Percentiles rank a stretch among this genome's conserved stretches.
Conservation (phyloP, 257 asterid species). For the Euphrasia confusa region DNA sequence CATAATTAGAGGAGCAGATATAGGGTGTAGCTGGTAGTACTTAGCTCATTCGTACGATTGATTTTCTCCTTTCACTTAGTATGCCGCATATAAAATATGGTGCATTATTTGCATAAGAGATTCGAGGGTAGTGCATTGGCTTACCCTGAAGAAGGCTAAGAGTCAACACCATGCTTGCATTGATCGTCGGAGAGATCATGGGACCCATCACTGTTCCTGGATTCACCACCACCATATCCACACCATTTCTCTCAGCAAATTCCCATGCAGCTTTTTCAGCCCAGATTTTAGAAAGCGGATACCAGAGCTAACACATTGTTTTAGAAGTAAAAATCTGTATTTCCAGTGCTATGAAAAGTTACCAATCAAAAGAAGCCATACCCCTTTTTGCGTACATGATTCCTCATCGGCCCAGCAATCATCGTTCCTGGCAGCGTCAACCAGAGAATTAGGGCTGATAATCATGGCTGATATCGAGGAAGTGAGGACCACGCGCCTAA, state of each 20-base stretch:
- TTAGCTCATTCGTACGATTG: neutral
- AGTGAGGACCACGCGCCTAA: slow-evolving; percentile 83
- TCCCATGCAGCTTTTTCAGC: slow-evolving; percentile 98
- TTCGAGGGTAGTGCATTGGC: neutral
- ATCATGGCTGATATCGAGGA: slow-evolving; percentile 63
- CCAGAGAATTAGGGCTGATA: slow-evolving; percentile 72
- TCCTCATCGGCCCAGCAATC: slow-evolving; percentile 91
- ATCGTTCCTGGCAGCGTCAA: slow-evolving; percentile 58
- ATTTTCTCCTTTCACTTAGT: neutral
- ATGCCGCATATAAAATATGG: neutral
- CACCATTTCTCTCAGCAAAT: slow-evolving; percentile 64
- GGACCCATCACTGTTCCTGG: slow-evolving; percentile 92
- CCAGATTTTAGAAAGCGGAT: slow-evolving; percentile 71
- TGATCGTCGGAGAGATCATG: slow-evolving; percentile 55
- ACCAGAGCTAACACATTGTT: slow-evolving; percentile 56
- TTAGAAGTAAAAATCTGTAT: neutral
- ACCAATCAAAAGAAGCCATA: slow-evolving; percentile 20
- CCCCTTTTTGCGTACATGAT: slow-evolving; percentile 74
- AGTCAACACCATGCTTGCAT: slow-evolving; percentile 72
- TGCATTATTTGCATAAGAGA: neutral
- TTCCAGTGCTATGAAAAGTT: neutral
- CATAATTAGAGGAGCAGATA: no score
- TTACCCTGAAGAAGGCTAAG: slow-evolving; percentile 87
- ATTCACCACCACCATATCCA: slow-evolving; percentile 79
- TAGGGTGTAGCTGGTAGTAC: no score